phyloP scores from a whole-genome alignment of 768 basidiomycete species.

The Clitopilus hobsonii region DNA sequence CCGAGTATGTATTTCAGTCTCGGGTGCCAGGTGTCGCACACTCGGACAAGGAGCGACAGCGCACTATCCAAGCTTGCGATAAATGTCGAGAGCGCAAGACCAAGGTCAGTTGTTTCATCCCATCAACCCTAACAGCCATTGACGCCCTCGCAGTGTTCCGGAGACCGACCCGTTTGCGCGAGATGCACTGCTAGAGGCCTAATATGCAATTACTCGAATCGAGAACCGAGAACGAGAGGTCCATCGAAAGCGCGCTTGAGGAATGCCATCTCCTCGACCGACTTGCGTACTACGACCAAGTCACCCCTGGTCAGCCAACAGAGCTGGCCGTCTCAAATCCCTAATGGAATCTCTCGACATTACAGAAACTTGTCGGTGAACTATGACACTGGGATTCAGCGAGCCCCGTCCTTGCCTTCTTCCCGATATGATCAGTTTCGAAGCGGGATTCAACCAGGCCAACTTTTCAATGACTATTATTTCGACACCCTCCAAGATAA shows the following conservation, averaged over 20 bases:
- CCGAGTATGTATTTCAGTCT: constrained; percentile 9
- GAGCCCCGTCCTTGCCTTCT: not conserved
- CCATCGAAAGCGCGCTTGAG: constrained; percentile 24
- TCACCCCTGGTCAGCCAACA: not conserved
- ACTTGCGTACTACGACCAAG: constrained; percentile 5
- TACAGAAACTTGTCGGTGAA: not conserved
- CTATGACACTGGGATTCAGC: not conserved
- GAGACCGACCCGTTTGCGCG: constrained; percentile 48
- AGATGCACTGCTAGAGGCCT: constrained; percentile 47
- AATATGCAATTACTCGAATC: constrained; percentile 43
- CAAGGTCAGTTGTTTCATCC: constrained; percentile 32
- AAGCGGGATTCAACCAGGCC: not conserved
- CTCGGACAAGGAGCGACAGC: constrained; percentile 24
- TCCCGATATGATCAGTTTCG: not conserved
- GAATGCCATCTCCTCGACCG: constrained; percentile 19
- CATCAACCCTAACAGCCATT: not conserved
- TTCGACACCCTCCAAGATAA: not conserved
- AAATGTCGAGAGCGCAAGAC: constrained; percentile 56
- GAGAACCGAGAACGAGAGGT: constrained; percentile 30
- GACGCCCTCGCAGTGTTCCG: constrained; percentile 41
- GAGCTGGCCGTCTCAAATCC: not conserved
- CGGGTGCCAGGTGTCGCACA: constrained; percentile 12
- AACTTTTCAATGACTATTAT: not conserved
- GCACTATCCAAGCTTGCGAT: constrained; percentile 51
- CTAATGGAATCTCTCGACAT: not conserved